Percentiles rank a stretch among this genome's conserved stretches.
phyloP scores from a whole-genome alignment of 2,329 filamentous ascomycete genomes.

The Beauveria australis region DNA sequence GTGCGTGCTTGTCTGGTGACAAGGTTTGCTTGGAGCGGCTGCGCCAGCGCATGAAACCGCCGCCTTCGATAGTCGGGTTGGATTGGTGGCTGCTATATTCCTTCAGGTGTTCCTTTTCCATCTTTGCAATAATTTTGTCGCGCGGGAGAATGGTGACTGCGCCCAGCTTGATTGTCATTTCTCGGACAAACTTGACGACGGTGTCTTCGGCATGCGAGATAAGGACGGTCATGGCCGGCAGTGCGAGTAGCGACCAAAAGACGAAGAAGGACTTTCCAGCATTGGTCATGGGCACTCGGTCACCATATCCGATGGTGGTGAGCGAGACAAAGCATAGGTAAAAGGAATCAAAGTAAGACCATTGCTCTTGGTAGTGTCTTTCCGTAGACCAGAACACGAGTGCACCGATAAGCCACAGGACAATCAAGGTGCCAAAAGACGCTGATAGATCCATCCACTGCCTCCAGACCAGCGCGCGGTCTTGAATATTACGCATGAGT shows the following conservation, averaged over 20 bases:
- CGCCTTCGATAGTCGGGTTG: background rate
- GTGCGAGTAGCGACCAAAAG: slow-evolving; percentile 80
- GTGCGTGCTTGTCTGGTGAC: background rate
- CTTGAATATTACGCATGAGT: slow-evolving; percentile 75
- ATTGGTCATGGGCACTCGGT: slow-evolving; percentile 67
- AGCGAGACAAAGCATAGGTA: slow-evolving; percentile 83
- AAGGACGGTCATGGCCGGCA: slow-evolving; percentile 82
- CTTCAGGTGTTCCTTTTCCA: slow-evolving; percentile 32
- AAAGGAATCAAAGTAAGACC: slow-evolving; percentile 72
- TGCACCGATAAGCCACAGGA: slow-evolving; percentile 76
- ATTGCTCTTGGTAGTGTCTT: slow-evolving; percentile 39
- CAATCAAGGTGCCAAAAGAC: slow-evolving; percentile 59
- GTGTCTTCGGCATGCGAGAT: slow-evolving; percentile 81
- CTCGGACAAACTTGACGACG: slow-evolving; percentile 55
- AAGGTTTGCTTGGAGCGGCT: background rate
- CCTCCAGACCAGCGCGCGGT: slow-evolving; percentile 53
- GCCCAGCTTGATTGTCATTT: slow-evolving; percentile 47
- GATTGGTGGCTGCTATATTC: slow-evolving; percentile 28
- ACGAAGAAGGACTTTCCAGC: slow-evolving; percentile 80
- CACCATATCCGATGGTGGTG: slow-evolving; percentile 82
- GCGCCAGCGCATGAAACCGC: background rate
- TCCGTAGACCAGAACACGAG: slow-evolving; percentile 58
- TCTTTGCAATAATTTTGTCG: slow-evolving; percentile 35
- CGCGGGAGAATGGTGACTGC: slow-evolving; percentile 54
- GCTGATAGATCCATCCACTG: slow-evolving; percentile 66